Percentiles rank a stretch among this genome's conserved stretches.
Conservation (phyloP, 495 filamentous ascomycete species). For the Lophiotrema nucula region DNA sequence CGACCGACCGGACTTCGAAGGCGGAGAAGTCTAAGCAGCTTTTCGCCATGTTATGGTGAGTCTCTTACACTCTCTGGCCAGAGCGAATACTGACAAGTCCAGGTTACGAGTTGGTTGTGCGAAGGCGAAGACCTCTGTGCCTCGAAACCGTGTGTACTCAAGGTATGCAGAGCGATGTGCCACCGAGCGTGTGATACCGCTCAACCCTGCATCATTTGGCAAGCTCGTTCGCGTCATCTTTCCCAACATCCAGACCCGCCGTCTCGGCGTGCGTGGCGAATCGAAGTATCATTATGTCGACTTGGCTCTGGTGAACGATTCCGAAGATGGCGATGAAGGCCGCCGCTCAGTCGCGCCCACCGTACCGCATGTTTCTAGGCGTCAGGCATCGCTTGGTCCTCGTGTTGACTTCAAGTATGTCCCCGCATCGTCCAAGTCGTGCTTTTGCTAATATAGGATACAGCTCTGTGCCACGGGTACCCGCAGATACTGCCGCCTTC, state of each 20-base stretch:
- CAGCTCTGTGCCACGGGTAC: slow-evolving; percentile 47
- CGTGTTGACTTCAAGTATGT: slow-evolving; percentile 49
- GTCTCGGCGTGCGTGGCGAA: slow-evolving; percentile 89
- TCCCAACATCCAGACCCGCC: slow-evolving; percentile 85
- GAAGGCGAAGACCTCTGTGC: slow-evolving; percentile 78
- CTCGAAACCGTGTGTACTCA: slow-evolving; percentile 87
- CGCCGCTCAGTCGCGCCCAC: not conserved
- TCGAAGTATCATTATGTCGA: slow-evolving; percentile 99
- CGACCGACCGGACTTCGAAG: slow-evolving; percentile 72
- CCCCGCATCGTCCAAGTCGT: too few species aligned
- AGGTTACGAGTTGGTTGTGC: slow-evolving; percentile 75
- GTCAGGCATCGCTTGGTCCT: slow-evolving; percentile 31
- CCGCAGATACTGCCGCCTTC: slow-evolving; percentile 66
- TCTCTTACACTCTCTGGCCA: not conserved
- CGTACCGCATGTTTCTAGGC: not conserved
- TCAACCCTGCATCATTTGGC: slow-evolving; percentile 96
- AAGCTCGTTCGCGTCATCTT: slow-evolving; percentile 96
- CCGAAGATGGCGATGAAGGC: slow-evolving; percentile 21
- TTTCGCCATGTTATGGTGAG: slow-evolving; percentile 96
- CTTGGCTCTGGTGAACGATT: slow-evolving; percentile 67
- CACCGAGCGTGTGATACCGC: slow-evolving; percentile 83
- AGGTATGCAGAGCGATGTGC: slow-evolving; percentile 89
- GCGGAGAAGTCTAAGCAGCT: slow-evolving; percentile 94
- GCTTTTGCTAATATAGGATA: not conserved
- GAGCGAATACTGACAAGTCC: slow-evolving; percentile 5